Base-by-base conservation (phyloP, 2,329 filamentous ascomycete species). In the Fusarium temperatum region DNA sequence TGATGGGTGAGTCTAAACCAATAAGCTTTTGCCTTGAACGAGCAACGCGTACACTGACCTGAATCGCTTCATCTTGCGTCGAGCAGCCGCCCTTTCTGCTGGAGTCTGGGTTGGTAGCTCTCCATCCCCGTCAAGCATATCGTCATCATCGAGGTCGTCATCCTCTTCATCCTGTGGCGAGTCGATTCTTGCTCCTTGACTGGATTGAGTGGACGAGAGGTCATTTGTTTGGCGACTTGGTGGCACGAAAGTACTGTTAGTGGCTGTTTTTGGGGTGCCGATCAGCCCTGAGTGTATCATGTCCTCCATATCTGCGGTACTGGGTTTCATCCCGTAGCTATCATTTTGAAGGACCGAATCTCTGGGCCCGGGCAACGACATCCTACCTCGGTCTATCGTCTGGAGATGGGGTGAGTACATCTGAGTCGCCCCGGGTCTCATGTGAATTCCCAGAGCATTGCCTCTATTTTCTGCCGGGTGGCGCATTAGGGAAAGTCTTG, bases 1-100 rank as follows among this genome's bases (percentile, higher is more conserved):
- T 96, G 96, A 82, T 98, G 95, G 2, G 95, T 98, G 74, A 98
- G 90, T 75, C 95, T 97, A 41, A 36, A 55, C 55, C 26, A 38
- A 77, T 87, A 76, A 87, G 84, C 74, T 61, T 26, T n/a, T 67
- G 67, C 47, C 35, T 38, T 22, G 9, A 35, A 30, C 18, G 24
- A 59, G 30, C 9, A 26, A 30, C 22, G 8, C 44, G 14, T 20
- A 54, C n/a, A 64, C 82, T 74, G 87, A 94, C 92, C 93, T 89
- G 80, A 96, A 96, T 66, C 94, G 88, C 86, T 96, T 96, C 93
- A 91, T 92, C 81, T 92, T 92, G 72, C 88, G 87, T 59, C 88
- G 84, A 76, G 86, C 89, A 65, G 85, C 89, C 41, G 85, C 86
- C 65, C 87, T 85, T 79, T 91, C 90, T 36, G 89, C 89, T 28